A percentile compares a stretch with the other conserved stretches of the same genome.
Evolutionary conservation across 2,329 filamentous ascomycete genomes (phyloP).

Genomic region (Pseudogymnoascus sp.): DNA sequence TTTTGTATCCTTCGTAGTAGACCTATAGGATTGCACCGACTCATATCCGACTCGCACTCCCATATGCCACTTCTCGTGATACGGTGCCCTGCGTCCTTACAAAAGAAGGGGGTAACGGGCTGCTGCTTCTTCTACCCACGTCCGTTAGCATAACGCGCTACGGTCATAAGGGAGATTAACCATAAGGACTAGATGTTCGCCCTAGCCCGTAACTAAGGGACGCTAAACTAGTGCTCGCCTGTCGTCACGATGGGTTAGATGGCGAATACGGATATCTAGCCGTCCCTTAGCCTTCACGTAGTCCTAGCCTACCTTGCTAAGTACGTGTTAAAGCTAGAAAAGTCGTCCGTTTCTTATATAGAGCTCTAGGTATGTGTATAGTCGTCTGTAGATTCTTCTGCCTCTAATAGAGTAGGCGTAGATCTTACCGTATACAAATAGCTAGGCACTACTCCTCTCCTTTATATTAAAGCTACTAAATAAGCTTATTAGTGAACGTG

Average conservation of each 20-base stretch:
- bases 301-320: slow-evolving; percentile 9
- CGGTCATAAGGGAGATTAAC: not conserved
- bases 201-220: not conserved
- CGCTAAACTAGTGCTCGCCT: slow-evolving; percentile 10
- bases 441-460: not conserved
- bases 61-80: no score
- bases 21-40: no score
- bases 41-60: no score
- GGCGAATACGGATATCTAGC: slow-evolving; percentile 11
- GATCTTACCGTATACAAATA: slow-evolving; percentile 7
- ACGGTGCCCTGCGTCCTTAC: no score
- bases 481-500: slow-evolving; percentile 10
- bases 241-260: not conserved
- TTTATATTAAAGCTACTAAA: slow-evolving; percentile 11
- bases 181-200: not conserved
- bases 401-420: no score
- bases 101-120: not conserved
- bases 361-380: no score
- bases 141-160: not conserved
- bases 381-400: no score
- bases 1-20: no score
- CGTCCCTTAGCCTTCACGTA: slow-evolving; percentile 1
- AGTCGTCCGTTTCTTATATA: slow-evolving; percentile 7
- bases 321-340: slow-evolving; percentile 10
- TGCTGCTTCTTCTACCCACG: not conserved